These are phyloP conservation scores for Puccinellia tenuiflora DNA, from an alignment of 176 grass and related monocot species.

Conservation along the genomic window DNA sequence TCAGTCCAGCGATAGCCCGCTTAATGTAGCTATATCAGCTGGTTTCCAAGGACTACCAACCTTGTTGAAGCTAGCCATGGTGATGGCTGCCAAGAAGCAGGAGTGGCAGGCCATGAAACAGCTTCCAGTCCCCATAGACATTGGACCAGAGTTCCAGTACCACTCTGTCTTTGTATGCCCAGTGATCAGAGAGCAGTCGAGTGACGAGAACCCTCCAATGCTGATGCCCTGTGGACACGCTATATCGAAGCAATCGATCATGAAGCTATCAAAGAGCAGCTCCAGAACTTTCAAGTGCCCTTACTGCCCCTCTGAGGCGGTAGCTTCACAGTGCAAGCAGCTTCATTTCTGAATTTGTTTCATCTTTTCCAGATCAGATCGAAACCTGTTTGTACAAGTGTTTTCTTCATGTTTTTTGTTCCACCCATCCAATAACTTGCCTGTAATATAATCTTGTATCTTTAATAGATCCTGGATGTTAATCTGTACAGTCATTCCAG, in stretches of 20 bases:
- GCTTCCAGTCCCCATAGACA: conserved; percentile 71
- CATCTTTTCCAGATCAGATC: background rate
- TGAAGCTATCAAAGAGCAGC: conserved; percentile 80
- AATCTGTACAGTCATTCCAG: conserved; percentile 28
- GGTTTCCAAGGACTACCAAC: conserved; percentile 83
- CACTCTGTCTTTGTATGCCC: conserved; percentile 93
- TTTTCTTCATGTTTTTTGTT: conserved; percentile 24
- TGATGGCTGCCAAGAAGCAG: conserved; percentile 77
- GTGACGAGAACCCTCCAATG: conserved; percentile 91
- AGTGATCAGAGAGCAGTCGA: conserved; percentile 69
- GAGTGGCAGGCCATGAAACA: conserved; percentile 95
- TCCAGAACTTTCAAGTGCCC: conserved; percentile 86
- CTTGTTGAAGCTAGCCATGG: conserved; percentile 55
- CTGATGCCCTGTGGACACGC: conserved; percentile 90
- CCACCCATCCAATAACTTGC: conserved; percentile 9
- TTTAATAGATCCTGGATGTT: conserved; percentile 18
- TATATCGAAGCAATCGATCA: conserved; percentile 73
- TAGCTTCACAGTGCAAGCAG: conserved; percentile 60
- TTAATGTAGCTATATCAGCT: conserved; percentile 54
- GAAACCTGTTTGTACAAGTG: conserved; percentile 31
- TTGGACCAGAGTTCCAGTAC: conserved; percentile 69
- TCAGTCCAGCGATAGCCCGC: conserved; percentile 54
- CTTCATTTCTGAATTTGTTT: conserved; percentile 69
- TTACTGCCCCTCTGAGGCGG: conserved; percentile 71
- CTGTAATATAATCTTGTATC: conserved; percentile 43